Conservation (phyloP, 305 asterid genomes). For the Fraxinus baroniana region DNA sequence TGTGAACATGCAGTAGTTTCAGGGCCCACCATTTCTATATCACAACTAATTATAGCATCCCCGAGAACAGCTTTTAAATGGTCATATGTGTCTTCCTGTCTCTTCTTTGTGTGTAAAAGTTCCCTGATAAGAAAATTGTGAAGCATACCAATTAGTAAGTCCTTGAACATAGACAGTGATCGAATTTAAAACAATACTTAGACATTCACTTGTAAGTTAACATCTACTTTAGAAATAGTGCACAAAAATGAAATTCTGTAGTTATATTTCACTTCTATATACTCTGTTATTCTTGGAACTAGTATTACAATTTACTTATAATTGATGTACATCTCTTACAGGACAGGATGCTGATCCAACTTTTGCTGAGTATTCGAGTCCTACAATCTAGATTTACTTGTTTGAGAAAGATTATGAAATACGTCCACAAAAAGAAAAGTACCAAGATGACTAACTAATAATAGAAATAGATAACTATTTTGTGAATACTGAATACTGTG, state of each 20-base stretch:
- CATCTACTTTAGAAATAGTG: neutral
- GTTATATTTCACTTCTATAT: neutral
- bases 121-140: conserved; percentile 46
- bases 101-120: conserved; percentile 58
- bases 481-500: neutral
- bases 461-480: neutral
- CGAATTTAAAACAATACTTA: neutral
- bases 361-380: neutral
- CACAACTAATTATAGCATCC: conserved; percentile 55
- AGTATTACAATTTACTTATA: neutral
- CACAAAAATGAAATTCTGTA: neutral
- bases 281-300: neutral
- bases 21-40: conserved; percentile 71
- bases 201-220: neutral
- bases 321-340: neutral
- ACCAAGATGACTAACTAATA: neutral
- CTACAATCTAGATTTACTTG: neutral
- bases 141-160: conserved; percentile 2
- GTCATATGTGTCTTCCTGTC: conserved; percentile 56
- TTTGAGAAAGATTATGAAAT: neutral
- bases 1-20: conserved; percentile 66
- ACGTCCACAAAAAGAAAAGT: neutral
- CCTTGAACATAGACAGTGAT: neutral
- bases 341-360: neutral
- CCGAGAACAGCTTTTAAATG: conserved; percentile 59